Evolutionary conservation across 768 basidiomycete genomes (phyloP).

Genomic region (Pleurotus giganteus): DNA sequence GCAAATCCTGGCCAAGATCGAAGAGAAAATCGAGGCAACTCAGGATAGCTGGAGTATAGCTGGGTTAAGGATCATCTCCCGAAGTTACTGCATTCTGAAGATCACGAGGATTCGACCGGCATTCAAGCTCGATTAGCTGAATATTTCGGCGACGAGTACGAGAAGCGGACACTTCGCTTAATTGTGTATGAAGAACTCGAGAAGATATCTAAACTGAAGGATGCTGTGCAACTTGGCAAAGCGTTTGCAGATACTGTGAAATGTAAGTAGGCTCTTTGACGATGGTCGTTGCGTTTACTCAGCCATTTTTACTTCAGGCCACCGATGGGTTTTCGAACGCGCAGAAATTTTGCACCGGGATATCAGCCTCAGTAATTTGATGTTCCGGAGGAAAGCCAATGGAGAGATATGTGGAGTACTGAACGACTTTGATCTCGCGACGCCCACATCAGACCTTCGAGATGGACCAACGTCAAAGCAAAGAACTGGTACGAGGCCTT

Average conservation of each 20-base stretch:
- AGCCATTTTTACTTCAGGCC: neutral
- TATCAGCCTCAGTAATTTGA: neutral
- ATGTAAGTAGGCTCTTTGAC: neutral
- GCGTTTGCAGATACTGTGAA: neutral
- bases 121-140: neutral
- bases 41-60: no score
- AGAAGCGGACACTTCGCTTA: neutral
- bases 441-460: neutral
- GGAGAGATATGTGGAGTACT: neutral
- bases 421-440: slow-evolving; percentile 7
- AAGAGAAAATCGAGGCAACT: no score
- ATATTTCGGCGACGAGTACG: neutral
- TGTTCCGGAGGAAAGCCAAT: neutral
- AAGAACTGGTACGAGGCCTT: slow-evolving; percentile 2
- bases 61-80: slow-evolving; percentile 6
- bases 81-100: neutral
- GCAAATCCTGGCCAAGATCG: neutral
- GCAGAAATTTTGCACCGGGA: slow-evolving; percentile 3
- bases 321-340: neutral
- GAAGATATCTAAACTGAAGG: neutral
- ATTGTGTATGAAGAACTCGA: neutral
- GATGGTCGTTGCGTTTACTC: neutral
- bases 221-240: neutral
- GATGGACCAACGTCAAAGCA: neutral
- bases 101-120: neutral